Evolutionary conservation across 495 filamentous ascomycete species (phyloP), one percentile per base, ranked within the genome.

Genomic region (Trichodelitschia bisporula): DNA sequence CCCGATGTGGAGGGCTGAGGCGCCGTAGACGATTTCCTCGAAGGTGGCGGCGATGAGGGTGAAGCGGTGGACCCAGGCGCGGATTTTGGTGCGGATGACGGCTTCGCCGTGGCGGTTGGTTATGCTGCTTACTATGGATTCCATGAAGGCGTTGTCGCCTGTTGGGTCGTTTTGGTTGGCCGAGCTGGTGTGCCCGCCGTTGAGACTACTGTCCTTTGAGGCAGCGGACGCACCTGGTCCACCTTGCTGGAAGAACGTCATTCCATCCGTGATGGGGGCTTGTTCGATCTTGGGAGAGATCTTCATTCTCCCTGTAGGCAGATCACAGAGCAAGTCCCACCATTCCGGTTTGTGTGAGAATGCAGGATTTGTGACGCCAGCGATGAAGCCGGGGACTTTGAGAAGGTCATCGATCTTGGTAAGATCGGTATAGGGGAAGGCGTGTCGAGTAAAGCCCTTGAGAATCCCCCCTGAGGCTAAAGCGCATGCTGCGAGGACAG

Each of bases 301-400:
- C 49, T 84, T 89, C 56, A 99, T 89, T 11, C 79, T 66, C 18
- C 86, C 86, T 2, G 71, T 82, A 2, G 79, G 73, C 18, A 99
- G 57, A 46, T 99, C 86, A 47, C 86, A 99, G 11, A 99, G 61
- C 4, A 99, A 49, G 50, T 99, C 86, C 86, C 86, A 99, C 86
- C 86, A 99, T 42, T 91, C 82, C 0, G 74, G 75, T 41, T 93
- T 84, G 40, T 83, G 68, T 36, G 82, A 79, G 48, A 99, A 95
- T 0, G 76, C 79, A 5, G 83, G 86, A 50, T 99, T 99, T 2
- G 86, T 99, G 12, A 99, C 86, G 35, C 86, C 86, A 13, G 86
- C 86, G 43, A 99, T 89, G 47, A 99, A 99, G 4, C 86, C 86
- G 13, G 89, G 83, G 1, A 99, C 89, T 37, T 79, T 77, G 18